Evolutionary conservation across 2,329 filamentous ascomycete species (phyloP).

Genomic region (Akanthomyces uredinophilus): DNA sequence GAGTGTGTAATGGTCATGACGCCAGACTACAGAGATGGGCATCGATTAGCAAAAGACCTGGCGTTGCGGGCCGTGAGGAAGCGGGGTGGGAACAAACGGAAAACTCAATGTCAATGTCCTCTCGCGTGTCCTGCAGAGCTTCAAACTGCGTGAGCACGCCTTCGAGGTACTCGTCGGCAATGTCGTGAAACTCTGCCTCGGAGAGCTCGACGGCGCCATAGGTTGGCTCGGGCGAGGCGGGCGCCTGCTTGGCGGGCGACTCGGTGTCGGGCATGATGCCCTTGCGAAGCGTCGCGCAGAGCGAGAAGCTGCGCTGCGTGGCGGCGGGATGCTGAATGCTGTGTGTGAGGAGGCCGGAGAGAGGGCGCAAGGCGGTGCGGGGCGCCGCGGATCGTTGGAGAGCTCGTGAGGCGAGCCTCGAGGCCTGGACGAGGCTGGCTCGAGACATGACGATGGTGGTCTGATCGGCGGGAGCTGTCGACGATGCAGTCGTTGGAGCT

Average conservation of each 20-base stretch:
- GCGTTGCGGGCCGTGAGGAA: neutral
- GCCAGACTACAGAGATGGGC: constrained; percentile 58
- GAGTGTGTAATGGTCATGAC: constrained; percentile 73
- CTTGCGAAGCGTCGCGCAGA: constrained; percentile 28
- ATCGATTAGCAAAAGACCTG: constrained; percentile 14
- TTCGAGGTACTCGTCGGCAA: constrained; percentile 71
- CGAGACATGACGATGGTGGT: constrained; percentile 25
- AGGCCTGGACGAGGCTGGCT: constrained; percentile 31
- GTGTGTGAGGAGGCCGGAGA: constrained; percentile 5
- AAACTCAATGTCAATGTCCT: constrained; percentile 84
- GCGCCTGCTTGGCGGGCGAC: constrained; percentile 44
- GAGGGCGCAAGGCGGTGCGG: constrained; percentile 19
- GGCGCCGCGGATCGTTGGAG: constrained; percentile 25
- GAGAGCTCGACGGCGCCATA: constrained; percentile 58
- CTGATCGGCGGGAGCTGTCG: neutral
- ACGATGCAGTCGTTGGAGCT: neutral
- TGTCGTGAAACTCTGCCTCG: constrained; percentile 67
- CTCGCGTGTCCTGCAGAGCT: constrained; percentile 63
- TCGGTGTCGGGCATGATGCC: constrained; percentile 57
- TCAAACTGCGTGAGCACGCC: constrained; percentile 58
- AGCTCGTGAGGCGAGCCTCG: constrained; percentile 32
- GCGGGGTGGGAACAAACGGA: constrained; percentile 55
- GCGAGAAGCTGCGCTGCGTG: constrained; percentile 27
- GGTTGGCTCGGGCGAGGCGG: constrained; percentile 31
- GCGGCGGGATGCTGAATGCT: neutral